A percentile compares a stretch with the other conserved stretches of the same genome.
Conservation (phyloP, 2,329 filamentous ascomycete species). For the Ceratocystis lukuohia region DNA sequence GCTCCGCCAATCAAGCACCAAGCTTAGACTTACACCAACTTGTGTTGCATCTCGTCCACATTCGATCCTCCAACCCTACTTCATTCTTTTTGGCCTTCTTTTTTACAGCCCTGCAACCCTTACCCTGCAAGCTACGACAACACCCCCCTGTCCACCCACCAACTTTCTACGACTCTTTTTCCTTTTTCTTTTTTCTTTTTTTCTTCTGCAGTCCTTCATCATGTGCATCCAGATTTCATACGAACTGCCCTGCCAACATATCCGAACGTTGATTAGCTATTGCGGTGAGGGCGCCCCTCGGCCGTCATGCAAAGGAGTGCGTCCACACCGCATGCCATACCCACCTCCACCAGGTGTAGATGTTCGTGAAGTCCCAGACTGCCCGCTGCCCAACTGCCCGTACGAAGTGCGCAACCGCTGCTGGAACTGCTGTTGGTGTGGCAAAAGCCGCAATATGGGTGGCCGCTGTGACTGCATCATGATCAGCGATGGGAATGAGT, state of each 20-base stretch:
- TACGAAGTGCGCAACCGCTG: slow-evolving; percentile 36
- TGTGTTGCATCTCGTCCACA: slow-evolving; percentile 7
- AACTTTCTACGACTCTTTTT: not conserved
- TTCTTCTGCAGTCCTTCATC: not conserved
- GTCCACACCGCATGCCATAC: slow-evolving; percentile 33
- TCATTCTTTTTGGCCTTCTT: no score
- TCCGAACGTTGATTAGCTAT: slow-evolving; percentile 33
- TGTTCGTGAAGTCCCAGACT: slow-evolving; percentile 27
- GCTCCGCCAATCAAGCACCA: not conserved
- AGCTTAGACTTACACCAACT: not conserved
- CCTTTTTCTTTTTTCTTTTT: no score
- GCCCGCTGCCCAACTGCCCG: slow-evolving; percentile 35
- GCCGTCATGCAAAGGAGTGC: slow-evolving; percentile 33
- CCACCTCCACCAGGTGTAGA: slow-evolving; percentile 36
- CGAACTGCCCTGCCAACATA: slow-evolving; percentile 39
- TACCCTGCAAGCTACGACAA: slow-evolving; percentile 8
- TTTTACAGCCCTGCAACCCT: slow-evolving; percentile 7
- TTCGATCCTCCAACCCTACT: slow-evolving; percentile 1
- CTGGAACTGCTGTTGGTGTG: slow-evolving; percentile 46
- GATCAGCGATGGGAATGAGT: slow-evolving; percentile 37
- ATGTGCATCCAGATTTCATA: slow-evolving; percentile 41
- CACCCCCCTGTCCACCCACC: not conserved
- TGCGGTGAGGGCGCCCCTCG: slow-evolving; percentile 31
- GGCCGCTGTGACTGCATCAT: slow-evolving; percentile 40
- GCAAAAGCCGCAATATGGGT: slow-evolving; percentile 37